Conservation (phyloP, 2,329 filamentous ascomycete species). For the Penicillium sp. region DNA sequence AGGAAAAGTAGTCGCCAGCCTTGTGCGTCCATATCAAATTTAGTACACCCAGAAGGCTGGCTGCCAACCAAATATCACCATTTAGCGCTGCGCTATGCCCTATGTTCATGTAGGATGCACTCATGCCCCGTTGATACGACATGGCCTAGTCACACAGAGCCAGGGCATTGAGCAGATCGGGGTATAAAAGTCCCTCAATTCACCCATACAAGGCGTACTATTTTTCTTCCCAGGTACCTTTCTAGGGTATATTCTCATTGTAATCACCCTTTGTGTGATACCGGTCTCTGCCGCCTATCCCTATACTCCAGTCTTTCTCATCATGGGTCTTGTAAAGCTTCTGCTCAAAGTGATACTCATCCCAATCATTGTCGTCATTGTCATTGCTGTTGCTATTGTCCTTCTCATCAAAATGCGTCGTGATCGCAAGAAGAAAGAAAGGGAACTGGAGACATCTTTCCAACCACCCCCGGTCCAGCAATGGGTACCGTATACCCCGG, state of each 20-base stretch:
- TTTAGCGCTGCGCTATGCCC: conserved; percentile 5
- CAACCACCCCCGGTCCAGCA: conserved; percentile 21
- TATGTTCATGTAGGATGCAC: background rate
- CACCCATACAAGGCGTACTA: background rate
- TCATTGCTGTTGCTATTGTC: conserved; percentile 8
- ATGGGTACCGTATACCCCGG: conserved; percentile 15
- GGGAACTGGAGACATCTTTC: conserved; percentile 11
- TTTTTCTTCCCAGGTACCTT: background rate
- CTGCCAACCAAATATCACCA: background rate
- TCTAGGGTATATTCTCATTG: background rate
- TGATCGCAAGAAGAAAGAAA: conserved; percentile 14
- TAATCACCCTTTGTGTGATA: background rate
- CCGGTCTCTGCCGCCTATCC: background rate
- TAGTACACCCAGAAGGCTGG: background rate
- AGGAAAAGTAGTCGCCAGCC: background rate
- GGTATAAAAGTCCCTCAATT: conserved; percentile 3
- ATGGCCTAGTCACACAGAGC: background rate
- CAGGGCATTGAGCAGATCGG: background rate
- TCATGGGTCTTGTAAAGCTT: conserved; percentile 22
- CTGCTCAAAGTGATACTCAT: conserved; percentile 25
- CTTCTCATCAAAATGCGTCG: conserved; percentile 16
- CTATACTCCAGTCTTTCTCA: background rate
- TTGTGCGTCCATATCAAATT: background rate
- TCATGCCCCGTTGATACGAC: background rate
- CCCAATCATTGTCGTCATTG: conserved; percentile 17